Conservation (phyloP, 352 stramenopile species). For the Globisporangium nodosum region DNA sequence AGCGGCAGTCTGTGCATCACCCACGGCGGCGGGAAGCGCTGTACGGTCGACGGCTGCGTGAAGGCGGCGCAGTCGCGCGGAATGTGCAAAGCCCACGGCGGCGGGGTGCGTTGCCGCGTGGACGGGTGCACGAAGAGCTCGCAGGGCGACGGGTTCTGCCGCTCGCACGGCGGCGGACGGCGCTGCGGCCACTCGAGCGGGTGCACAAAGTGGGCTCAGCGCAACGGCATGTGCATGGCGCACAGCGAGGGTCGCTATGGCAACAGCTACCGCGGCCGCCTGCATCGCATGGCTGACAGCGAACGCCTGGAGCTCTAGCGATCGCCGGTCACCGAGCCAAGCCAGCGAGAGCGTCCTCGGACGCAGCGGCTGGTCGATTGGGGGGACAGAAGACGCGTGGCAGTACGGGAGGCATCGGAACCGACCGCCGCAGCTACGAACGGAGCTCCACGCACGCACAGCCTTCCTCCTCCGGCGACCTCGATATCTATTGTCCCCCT, state of each 20-base stretch:
- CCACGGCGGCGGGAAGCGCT: slow-evolving; percentile 79
- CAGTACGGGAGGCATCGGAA: background rate
- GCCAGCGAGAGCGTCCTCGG: background rate
- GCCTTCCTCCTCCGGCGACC: background rate
- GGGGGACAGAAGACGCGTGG: background rate
- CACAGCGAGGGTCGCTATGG: slow-evolving; percentile 80
- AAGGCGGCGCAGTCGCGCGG: slow-evolving; percentile 76
- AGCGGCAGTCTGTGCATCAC: slow-evolving; percentile 81
- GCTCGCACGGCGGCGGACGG: slow-evolving; percentile 63
- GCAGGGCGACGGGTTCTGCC: slow-evolving; percentile 80
- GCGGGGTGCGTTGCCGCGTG: slow-evolving; percentile 75
- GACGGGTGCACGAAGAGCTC: slow-evolving; percentile 80
- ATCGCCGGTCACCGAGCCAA: background rate
- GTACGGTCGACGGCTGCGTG: slow-evolving; percentile 68
- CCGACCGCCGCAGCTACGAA: background rate
- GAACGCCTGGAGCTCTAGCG: slow-evolving; percentile 7
- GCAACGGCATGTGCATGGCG: slow-evolving; percentile 84
- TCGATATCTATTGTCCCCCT: background rate
- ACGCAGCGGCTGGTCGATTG: background rate
- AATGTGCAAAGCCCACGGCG: slow-evolving; percentile 83
- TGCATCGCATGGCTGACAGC: slow-evolving; percentile 32
- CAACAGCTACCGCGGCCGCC: slow-evolving; percentile 69
- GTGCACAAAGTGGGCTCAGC: slow-evolving; percentile 78
- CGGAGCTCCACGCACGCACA: background rate
- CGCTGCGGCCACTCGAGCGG: slow-evolving; percentile 66